Conservation (phyloP, 371 early-diverging fungal genomes). For the Mucor lusitanicus region DNA sequence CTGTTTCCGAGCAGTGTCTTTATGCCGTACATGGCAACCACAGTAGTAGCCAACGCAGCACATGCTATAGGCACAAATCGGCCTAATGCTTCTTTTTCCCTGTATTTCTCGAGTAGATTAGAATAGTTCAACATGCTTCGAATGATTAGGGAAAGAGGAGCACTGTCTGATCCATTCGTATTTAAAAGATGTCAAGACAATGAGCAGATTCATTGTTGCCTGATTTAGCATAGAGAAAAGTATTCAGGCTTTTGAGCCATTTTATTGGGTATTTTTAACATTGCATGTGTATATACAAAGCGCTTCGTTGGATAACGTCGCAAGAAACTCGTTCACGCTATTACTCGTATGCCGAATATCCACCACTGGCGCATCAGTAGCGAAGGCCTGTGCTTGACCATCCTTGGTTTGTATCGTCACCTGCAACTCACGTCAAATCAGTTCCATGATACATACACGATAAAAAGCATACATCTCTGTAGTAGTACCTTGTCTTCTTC, state of each 20-base stretch:
- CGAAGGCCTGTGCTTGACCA: neutral
- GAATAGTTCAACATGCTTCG: neutral
- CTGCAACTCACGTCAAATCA: neutral
- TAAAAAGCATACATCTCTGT: neutral
- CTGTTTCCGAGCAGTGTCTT: neutral
- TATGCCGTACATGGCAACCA: neutral
- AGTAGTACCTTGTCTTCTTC: slow-evolving; percentile 15
- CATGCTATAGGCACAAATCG: neutral
- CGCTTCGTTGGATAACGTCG: neutral
- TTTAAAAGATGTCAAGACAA: neutral
- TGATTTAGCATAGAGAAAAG: neutral
- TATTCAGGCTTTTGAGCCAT: neutral
- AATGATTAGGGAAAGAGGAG: neutral
- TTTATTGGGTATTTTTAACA: neutral
- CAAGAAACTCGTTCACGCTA: neutral
- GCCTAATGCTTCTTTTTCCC: neutral
- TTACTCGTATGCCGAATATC: slow-evolving; percentile 6
- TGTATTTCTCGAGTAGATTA: neutral
- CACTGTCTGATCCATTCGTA: neutral
- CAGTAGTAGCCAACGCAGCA: neutral
- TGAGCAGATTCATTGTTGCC: neutral
- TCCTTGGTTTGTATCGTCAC: neutral
- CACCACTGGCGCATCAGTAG: neutral
- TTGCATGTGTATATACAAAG: neutral
- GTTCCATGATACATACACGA: neutral